A percentile compares a stretch with the other conserved stretches of the same genome.
Conservation (phyloP, 257 asterid species). For the Linderniella brevidens region DNA sequence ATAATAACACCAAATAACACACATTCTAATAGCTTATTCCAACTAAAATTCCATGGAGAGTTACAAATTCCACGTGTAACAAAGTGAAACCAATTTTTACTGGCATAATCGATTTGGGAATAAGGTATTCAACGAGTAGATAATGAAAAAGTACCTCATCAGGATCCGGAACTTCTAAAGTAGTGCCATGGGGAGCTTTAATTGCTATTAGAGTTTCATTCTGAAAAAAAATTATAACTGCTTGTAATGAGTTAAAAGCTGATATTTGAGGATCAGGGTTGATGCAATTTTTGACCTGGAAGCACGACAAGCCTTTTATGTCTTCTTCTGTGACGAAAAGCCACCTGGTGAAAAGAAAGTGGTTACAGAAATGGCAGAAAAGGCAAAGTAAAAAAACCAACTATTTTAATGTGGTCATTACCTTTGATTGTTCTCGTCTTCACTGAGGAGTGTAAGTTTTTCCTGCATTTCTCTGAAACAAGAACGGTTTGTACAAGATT, state of each 20-base stretch:
- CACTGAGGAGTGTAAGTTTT: conserved; percentile 39
- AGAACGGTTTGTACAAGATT: conserved; percentile 13
- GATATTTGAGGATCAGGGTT: conserved; percentile 1
- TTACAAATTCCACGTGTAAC: neutral
- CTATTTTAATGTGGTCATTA: conserved; percentile 8
- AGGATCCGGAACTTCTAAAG: conserved; percentile 91
- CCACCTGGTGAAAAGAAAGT: conserved; percentile 36
- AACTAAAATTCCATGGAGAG: too few species aligned
- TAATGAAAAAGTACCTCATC: conserved; percentile 47
- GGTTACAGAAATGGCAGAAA: neutral
- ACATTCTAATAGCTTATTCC: too few species aligned
- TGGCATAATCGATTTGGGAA: neutral
- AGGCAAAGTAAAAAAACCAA: too few species aligned
- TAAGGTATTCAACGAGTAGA: neutral
- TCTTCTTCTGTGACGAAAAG: conserved; percentile 86
- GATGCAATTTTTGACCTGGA: conserved; percentile 39
- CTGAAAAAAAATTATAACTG: conserved; percentile 19
- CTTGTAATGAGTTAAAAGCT: conserved; percentile 7
- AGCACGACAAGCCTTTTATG: conserved; percentile 64
- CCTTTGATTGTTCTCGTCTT: conserved; percentile 53
- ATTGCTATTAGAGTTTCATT: conserved; percentile 85
- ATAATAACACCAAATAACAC: too few species aligned
- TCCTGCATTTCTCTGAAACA: conserved; percentile 55
- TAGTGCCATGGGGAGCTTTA: conserved; percentile 96
- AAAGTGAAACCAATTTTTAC: conserved; percentile 1